Conservation (phyloP, 2,329 filamentous ascomycete genomes). For the Botryotinia convoluta region DNA sequence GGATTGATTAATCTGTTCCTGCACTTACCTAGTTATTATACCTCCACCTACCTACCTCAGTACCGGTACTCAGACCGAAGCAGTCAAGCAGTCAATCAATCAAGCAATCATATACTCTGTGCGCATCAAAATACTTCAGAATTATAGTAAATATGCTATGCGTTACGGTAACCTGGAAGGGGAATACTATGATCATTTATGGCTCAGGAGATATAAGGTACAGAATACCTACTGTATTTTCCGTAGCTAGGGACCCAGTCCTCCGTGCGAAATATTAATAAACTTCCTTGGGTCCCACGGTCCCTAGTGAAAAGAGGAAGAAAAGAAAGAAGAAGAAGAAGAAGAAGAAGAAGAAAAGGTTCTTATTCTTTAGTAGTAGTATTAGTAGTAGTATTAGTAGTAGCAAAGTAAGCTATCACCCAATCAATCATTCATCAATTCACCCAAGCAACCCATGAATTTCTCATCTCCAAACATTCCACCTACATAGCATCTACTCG, state of each 20-base stretch:
- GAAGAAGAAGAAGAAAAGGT: too few relatives aligned
- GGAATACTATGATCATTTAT: not conserved
- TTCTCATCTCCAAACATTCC: conserved; percentile 12
- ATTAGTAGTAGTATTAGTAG: not conserved
- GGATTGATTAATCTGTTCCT: too few relatives aligned
- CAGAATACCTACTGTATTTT: too few relatives aligned
- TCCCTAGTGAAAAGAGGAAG: not conserved
- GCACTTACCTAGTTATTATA: too few relatives aligned
- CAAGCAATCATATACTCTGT: not conserved
- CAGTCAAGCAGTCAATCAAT: not conserved
- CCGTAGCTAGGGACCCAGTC: too few relatives aligned
- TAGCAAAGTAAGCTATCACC: not conserved
- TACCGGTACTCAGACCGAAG: too few relatives aligned
- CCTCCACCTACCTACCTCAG: too few relatives aligned
- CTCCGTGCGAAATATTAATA: not conserved
- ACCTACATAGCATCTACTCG: not conserved
- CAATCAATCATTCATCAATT: conserved; percentile 5
- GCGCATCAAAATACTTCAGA: not conserved
- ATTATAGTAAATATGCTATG: not conserved
- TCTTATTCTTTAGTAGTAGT: too few relatives aligned
- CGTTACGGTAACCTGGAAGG: not conserved
- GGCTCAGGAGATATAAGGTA: too few relatives aligned
- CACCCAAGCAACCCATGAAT: conserved; percentile 7
- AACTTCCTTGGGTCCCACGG: not conserved
- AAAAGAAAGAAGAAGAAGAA: not conserved